A percentile compares a stretch with the other conserved stretches of the same genome.
These are phyloP conservation scores for Larix kaempferi DNA, from an alignment of 75 land plant species.

Conservation along the genomic window DNA sequence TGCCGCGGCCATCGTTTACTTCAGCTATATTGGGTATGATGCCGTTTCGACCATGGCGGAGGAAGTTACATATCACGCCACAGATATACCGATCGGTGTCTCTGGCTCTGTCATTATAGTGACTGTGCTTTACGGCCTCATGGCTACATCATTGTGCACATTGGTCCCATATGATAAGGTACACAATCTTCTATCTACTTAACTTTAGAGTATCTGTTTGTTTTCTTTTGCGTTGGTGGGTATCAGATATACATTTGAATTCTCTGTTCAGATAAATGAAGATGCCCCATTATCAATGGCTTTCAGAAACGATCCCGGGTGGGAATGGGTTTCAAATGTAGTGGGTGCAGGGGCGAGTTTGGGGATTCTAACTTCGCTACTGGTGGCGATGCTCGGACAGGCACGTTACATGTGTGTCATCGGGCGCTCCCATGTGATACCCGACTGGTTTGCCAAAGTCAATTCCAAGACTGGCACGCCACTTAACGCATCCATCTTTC, in stretches of 20 bases:
- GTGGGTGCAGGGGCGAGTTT: conserved; percentile 79
- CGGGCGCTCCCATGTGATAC: conserved; percentile 78
- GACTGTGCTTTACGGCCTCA: conserved; percentile 80
- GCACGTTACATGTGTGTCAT: conserved; percentile 92
- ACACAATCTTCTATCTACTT: background rate
- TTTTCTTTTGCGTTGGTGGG: background rate
- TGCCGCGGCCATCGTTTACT: conserved; percentile 87
- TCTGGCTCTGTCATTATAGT: conserved; percentile 85
- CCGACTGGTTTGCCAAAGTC: conserved; percentile 79
- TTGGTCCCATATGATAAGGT: conserved; percentile 86
- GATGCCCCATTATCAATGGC: conserved; percentile 81
- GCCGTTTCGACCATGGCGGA: conserved; percentile 96
- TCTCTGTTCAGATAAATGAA: conserved; percentile 52
- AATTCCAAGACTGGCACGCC: conserved; percentile 78
- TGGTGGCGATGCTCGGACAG: conserved; percentile 96
- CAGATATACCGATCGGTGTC: conserved; percentile 83
- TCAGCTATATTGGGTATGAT: conserved; percentile 94
- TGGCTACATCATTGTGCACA: conserved; percentile 78
- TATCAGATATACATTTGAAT: background rate
- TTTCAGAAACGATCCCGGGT: conserved; percentile 48
- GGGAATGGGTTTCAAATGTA: conserved; percentile 85
- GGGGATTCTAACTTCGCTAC: conserved; percentile 84
- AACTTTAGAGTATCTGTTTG: background rate
- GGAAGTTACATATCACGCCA: conserved; percentile 65
- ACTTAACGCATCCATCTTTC: conserved; percentile 77